Evolutionary conservation across 2,329 filamentous ascomycete genomes (phyloP).

Genomic region (Phaeosphaeriaceae sp.): DNA sequence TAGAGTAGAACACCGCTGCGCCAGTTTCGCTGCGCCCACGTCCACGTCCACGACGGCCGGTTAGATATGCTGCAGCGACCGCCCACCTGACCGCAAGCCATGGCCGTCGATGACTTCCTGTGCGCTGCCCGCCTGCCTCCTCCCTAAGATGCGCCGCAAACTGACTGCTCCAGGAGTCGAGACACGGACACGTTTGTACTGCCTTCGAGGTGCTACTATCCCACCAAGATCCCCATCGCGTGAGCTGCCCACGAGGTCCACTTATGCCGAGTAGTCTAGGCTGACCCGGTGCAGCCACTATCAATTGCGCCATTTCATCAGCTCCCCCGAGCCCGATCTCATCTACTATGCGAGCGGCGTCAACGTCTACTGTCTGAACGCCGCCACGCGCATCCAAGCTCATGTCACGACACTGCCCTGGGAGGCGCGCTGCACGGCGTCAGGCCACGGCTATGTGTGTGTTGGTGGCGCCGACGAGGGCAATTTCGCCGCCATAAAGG

Average conservation of each 20-base stretch:
- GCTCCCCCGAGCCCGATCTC: conserved; percentile 75
- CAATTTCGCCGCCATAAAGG: conserved; percentile 81
- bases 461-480: conserved; percentile 85
- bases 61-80: conserved; percentile 36
- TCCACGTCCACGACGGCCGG: conserved; percentile 16
- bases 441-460: conserved; percentile 85
- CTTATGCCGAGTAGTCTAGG: not conserved
- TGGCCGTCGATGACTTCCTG: conserved; percentile 50
- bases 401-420: conserved; percentile 70
- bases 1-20: conserved; percentile 18
- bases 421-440: conserved; percentile 83
- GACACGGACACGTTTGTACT: conserved; percentile 56
- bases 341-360: conserved; percentile 85
- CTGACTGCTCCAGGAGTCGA: conserved; percentile 49
- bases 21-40: conserved; percentile 9
- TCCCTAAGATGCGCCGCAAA: conserved; percentile 1
- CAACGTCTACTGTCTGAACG: conserved; percentile 66
- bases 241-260: conserved; percentile 33
- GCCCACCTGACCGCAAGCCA: conserved; percentile 36
- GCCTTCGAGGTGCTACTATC: conserved; percentile 55
- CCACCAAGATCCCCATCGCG: conserved; percentile 57
- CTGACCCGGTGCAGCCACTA: conserved; percentile 67
- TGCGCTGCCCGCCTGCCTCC: conserved; percentile 14
- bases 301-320: conserved; percentile 90
- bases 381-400: conserved; percentile 74